phyloP scores from a whole-genome alignment of 805 yeast species.

The Wickerhamomyces bisporus region DNA sequence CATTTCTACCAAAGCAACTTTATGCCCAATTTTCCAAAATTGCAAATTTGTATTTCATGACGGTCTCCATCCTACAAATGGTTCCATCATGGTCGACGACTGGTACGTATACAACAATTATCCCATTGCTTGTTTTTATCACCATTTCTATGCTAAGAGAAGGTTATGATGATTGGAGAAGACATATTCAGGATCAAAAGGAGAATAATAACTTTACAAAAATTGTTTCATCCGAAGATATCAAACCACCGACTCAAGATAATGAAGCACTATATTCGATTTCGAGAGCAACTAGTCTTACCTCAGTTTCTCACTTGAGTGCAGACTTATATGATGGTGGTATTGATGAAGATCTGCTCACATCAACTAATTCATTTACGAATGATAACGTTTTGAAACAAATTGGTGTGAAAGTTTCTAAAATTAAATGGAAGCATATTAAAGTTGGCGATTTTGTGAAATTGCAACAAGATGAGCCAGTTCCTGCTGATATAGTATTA shows the following conservation, averaged over 20 bases:
- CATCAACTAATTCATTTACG: constrained; percentile 23
- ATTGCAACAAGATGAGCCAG: constrained; percentile 77
- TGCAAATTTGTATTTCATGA: constrained; percentile 87
- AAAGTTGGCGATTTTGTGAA: constrained; percentile 83
- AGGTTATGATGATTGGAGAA: constrained; percentile 86
- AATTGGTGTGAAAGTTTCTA: constrained; percentile 16
- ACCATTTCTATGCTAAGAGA: constrained; percentile 86
- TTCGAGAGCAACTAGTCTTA: constrained; percentile 7
- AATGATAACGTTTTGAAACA: constrained; percentile 23
- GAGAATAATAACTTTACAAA: constrained; percentile 62
- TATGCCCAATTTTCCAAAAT: constrained; percentile 88
- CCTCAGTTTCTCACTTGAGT: constrained; percentile 13
- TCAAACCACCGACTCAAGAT: constrained; percentile 1
- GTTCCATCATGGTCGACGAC: constrained; percentile 97
- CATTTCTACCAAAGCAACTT: constrained; percentile 84
- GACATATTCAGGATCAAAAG: constrained; percentile 78
- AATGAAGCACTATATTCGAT: constrained; percentile 7
- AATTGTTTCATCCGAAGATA: constrained; percentile 31
- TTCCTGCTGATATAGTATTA: constrained; percentile 86
- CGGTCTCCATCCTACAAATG: constrained; percentile 90
- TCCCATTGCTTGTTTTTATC: constrained; percentile 83
- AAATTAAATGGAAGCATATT: constrained; percentile 64
- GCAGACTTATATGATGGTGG: constrained; percentile 3
- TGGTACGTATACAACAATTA: constrained; percentile 89
- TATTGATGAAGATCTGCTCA: constrained; percentile 3